Percentiles rank a stretch among this genome's conserved stretches.
phyloP scores from a whole-genome alignment of 768 basidiomycete genomes.

The Austroboletus eburneus region DNA sequence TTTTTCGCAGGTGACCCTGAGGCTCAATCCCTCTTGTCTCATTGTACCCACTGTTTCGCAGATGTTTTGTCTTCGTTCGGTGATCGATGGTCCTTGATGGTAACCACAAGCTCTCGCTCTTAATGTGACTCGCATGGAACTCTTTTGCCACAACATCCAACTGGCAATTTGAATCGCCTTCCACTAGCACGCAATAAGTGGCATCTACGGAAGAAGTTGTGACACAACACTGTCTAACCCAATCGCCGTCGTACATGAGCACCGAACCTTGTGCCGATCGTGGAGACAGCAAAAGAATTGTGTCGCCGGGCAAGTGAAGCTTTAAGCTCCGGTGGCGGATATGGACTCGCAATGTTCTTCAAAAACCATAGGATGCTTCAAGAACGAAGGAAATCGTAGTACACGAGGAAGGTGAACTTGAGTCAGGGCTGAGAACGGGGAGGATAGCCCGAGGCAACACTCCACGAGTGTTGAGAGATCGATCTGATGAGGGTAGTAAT shows the following conservation, averaged over 20 bases:
- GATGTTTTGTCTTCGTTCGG: too few species aligned
- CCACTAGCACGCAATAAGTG: constrained; percentile 26
- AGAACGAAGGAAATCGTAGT: too few species aligned
- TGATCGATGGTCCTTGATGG: constrained; percentile 27
- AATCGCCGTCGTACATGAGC: constrained; percentile 45
- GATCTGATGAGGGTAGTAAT: too few species aligned
- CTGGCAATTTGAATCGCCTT: constrained; percentile 11
- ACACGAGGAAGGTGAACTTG: too few species aligned
- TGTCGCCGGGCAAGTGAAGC: constrained; percentile 18
- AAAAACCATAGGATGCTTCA: constrained; percentile 43
- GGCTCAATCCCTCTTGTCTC: too few species aligned
- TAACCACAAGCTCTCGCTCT: constrained; percentile 29
- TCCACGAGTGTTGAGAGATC: too few species aligned
- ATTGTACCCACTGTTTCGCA: too few species aligned
- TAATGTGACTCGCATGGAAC: constrained; percentile 30
- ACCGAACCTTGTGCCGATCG: constrained; percentile 47
- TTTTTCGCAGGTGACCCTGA: too few species aligned
- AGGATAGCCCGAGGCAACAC: too few species aligned
- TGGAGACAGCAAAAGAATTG: too few species aligned
- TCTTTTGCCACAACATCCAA: constrained; percentile 17
- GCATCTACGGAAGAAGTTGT: constrained; percentile 25
- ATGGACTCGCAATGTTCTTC: constrained; percentile 48
- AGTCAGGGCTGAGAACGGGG: too few species aligned
- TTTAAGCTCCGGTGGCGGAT: constrained; percentile 35
- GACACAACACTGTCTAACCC: constrained; percentile 46